Base-by-base conservation (phyloP, 2,329 filamentous ascomycete species). In the Pyricularia pennisetigena region DNA sequence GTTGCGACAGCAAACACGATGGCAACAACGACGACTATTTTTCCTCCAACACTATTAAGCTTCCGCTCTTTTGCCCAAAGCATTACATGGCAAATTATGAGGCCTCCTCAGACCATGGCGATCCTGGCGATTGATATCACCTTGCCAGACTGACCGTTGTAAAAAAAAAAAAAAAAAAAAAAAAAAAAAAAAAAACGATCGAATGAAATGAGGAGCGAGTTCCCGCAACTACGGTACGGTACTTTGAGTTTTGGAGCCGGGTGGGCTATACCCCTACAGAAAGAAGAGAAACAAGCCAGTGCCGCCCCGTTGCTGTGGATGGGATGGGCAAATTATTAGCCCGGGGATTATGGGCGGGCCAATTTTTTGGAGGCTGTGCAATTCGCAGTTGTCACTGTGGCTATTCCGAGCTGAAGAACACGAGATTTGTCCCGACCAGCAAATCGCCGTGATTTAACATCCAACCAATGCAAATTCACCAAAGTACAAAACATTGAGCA, bases 1-100 rank as follows among this genome's bases (percentile, higher is more conserved):
- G 10, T 67, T 67, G 65, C 65, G 65, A 61, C 65, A 54, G 28
- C 54, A 9, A 7, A 35, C 54, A 62, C 65, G 54, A 67, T 67
- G 16, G 28, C 32, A 30, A 30, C 23, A 30, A 67, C 65, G 65
- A 67, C 54, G 65, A 62, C 65, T 35, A 10, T 35, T 65, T 32
- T 23, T 32, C 29, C 41, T n/a, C 41, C 10, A 20, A 54, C 8
- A n/a, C 20, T 54, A 9, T 54, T n/a, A 54, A 54, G 20, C 41
- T 54, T 54, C 41, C n/a, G 16, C 5, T 54, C 41, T n/a, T n/a
- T 54, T 5, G 32, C 32, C 32, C 16, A 16, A 5, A 16, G 32
- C 32, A 54, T 54, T 54, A n/a, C 20, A n/a, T 7, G 41, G 41
- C n/a, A 54, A 20, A 54, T 54, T 54, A 41, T 54, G 41, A 54